Percentiles rank a stretch among this genome's conserved stretches.
These are phyloP conservation scores for Beauveria asiatica DNA, from an alignment of 2,329 filamentous ascomycete species.

Conservation along the genomic window DNA sequence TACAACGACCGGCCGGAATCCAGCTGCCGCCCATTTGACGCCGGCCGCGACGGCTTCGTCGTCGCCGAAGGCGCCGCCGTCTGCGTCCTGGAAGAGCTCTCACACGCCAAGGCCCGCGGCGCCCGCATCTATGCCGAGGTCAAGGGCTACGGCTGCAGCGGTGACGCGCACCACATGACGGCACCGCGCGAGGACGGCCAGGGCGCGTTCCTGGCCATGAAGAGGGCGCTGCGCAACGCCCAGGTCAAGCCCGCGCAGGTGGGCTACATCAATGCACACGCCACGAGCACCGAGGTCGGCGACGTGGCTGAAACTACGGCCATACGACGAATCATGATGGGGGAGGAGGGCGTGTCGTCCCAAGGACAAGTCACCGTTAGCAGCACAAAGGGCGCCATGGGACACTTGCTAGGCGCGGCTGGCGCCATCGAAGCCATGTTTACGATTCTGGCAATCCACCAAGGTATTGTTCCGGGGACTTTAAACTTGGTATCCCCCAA, in stretches of 20 bases:
- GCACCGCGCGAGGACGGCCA: constrained; percentile 75
- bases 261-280: constrained; percentile 93
- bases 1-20: constrained; percentile 65
- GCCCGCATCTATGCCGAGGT: constrained; percentile 84
- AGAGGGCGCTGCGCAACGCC: constrained; percentile 66
- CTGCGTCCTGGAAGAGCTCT: constrained; percentile 78
- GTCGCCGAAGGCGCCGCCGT: constrained; percentile 88
- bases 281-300: constrained; percentile 77
- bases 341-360: constrained; percentile 54
- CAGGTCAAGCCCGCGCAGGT: constrained; percentile 59
- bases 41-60: constrained; percentile 73
- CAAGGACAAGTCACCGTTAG: constrained; percentile 69
- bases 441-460: constrained; percentile 65
- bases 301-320: constrained; percentile 83
- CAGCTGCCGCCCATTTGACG: constrained; percentile 83
- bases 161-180: constrained; percentile 90
- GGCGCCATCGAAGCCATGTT: constrained; percentile 88
- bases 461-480: constrained; percentile 84
- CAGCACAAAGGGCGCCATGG: constrained; percentile 88
- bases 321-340: constrained; percentile 68
- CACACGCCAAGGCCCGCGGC: constrained; percentile 72
- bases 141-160: constrained; percentile 80
- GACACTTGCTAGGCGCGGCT: constrained; percentile 84
- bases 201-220: constrained; percentile 81
- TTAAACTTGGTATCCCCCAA: constrained; percentile 66